Percentiles rank a stretch among this genome's conserved stretches.
Conservation (phyloP, 805 yeast species). For the Maudiozyma barnettii region DNA sequence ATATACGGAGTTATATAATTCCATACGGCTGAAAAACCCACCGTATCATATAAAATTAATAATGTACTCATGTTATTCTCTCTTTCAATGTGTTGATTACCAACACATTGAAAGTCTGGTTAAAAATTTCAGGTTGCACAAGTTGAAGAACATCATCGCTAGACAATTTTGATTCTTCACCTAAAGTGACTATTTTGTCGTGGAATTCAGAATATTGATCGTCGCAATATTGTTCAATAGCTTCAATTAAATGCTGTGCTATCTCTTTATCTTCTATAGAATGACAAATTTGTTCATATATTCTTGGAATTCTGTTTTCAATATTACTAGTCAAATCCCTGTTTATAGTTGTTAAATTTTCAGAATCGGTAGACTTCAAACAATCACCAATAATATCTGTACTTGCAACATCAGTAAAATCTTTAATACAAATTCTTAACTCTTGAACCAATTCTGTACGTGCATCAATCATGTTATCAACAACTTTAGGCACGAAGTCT, state of each 20-base stretch:
- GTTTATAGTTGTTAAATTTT: conserved; percentile 23
- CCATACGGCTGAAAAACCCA: too few species aligned
- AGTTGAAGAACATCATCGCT: conserved; percentile 7
- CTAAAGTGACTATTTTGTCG: conserved; percentile 24
- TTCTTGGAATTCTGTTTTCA: conserved; percentile 45
- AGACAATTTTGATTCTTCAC: conserved; percentile 10
- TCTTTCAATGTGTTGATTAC: background rate
- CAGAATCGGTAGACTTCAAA: conserved; percentile 19
- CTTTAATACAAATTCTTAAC: conserved; percentile 59
- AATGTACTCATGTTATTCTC: too few species aligned
- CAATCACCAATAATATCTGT: conserved; percentile 41
- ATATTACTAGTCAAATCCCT: conserved; percentile 40
- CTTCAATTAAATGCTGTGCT: conserved; percentile 46
- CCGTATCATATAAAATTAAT: too few species aligned
- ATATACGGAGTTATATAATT: too few species aligned
- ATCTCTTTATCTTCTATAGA: conserved; percentile 50
- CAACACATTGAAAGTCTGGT: background rate
- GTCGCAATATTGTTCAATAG: conserved; percentile 52
- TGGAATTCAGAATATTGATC: conserved; percentile 50
- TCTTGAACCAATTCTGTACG: conserved; percentile 63
- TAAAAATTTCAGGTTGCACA: conserved; percentile 15
- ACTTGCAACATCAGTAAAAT: conserved; percentile 53
- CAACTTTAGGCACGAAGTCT: conserved; percentile 37
- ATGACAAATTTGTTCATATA: conserved; percentile 41
- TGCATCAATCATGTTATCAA: conserved; percentile 75